Conservation (phyloP, 2,329 filamentous ascomycete genomes). For the Venturia carpophila region DNA sequence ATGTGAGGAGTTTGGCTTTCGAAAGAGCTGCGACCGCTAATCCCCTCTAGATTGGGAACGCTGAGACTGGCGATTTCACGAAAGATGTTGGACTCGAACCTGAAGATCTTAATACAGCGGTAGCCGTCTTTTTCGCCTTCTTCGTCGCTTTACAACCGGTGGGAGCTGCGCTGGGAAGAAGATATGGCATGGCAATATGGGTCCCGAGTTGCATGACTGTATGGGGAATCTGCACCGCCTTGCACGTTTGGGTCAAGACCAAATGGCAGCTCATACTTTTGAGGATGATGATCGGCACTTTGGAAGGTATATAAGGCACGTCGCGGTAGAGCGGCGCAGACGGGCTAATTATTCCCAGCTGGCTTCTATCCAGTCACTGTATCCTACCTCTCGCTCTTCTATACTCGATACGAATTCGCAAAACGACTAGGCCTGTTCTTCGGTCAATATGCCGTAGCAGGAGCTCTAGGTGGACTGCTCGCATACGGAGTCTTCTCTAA, state of each 20-base stretch:
- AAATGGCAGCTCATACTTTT: conserved; percentile 42
- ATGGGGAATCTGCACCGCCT: conserved; percentile 44
- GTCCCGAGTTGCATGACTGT: conserved; percentile 51
- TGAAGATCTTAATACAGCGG: conserved; percentile 48
- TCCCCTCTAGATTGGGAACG: conserved; percentile 41
- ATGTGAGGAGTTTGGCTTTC: conserved; percentile 26
- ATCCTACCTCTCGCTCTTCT: conserved; percentile 52
- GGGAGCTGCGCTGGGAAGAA: conserved; percentile 49
- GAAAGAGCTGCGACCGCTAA: conserved; percentile 9
- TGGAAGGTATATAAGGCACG: conserved; percentile 33
- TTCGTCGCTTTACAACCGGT: conserved; percentile 52
- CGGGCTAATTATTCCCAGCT: conserved; percentile 27
- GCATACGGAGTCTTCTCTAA: conserved; percentile 43
- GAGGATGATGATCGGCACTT: conserved; percentile 39
- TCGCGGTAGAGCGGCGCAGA: no score
- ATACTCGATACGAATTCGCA: conserved; percentile 51
- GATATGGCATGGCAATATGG: conserved; percentile 48
- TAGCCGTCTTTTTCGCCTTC: conserved; percentile 51
- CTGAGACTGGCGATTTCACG: conserved; percentile 53
- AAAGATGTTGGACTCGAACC: conserved; percentile 44
- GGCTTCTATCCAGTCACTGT: conserved; percentile 54
- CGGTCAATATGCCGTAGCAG: conserved; percentile 49
- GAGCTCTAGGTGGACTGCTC: conserved; percentile 49
- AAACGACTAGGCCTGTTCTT: conserved; percentile 49
- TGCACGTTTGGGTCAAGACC: conserved; percentile 40